phyloP scores from a whole-genome alignment of 129 eudicot genomes.

The Saussurea involucrata region DNA sequence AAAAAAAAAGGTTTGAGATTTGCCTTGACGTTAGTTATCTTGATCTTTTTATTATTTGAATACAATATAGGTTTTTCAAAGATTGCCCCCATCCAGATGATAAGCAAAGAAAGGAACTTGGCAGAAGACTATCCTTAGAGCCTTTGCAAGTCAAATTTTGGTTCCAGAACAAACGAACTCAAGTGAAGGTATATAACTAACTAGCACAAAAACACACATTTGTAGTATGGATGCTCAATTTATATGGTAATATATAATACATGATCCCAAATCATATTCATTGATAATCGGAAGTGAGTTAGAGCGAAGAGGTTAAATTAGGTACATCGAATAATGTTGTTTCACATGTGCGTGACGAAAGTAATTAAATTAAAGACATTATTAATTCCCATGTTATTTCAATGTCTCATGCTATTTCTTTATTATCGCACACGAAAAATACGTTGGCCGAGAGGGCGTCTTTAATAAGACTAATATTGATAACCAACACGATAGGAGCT shows the following conservation, averaged over 20 bases:
- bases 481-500: neutral
- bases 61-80: conserved; percentile 64
- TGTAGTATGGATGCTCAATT: neutral
- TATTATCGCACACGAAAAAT: neutral
- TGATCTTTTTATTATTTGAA: neutral
- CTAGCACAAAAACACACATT: neutral
- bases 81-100: conserved; percentile 99
- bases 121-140: conserved; percentile 75
- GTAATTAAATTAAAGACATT: neutral
- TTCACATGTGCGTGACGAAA: neutral
- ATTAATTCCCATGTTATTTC: neutral
- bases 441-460: neutral
- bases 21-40: conserved; percentile 1
- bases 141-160: conserved; percentile 96
- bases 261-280: neutral
- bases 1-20: neutral
- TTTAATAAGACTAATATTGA: neutral
- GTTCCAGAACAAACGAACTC: conserved; percentile 98
- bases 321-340: conserved; percentile 11
- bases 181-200: conserved; percentile 81
- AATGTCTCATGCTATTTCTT: neutral
- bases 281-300: neutral
- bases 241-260: neutral
- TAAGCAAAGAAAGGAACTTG: conserved; percentile 95
- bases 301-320: neutral